Evolutionary conservation across 1,284 basidiomycete species (phyloP).

Genomic region (Pseudozyma sp.): DNA sequence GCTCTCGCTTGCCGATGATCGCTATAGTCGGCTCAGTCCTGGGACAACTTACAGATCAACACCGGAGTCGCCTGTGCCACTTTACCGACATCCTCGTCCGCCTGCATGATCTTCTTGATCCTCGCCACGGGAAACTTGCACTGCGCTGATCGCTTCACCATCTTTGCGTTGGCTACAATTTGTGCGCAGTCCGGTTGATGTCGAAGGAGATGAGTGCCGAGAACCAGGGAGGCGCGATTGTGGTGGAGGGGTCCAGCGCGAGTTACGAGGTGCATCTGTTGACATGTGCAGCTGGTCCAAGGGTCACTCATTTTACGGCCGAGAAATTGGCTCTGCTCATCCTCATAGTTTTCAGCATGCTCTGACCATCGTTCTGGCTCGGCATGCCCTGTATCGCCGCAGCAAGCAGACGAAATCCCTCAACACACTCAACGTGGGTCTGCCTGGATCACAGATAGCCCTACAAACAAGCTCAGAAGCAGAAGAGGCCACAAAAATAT

Average conservation of each 20-base stretch:
- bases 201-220: too few relatives aligned
- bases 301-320: not conserved
- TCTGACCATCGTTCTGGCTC: too few relatives aligned
- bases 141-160: slow-evolving; percentile 63
- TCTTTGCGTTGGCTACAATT: slow-evolving; percentile 8
- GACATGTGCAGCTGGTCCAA: not conserved
- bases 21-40: too few relatives aligned
- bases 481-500: too few relatives aligned
- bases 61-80: slow-evolving; percentile 96
- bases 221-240: not conserved
- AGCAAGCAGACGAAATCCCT: too few relatives aligned
- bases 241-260: not conserved
- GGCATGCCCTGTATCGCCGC: too few relatives aligned
- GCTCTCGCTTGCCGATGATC: too few relatives aligned
- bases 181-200: not conserved
- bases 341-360: too few relatives aligned
- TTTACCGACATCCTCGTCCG: slow-evolving; percentile 99
- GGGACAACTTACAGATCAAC: slow-evolving; percentile 84
- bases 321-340: not conserved
- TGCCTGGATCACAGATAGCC: too few relatives aligned
- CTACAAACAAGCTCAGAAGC: too few relatives aligned
- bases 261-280: not conserved
- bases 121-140: slow-evolving; percentile 74
- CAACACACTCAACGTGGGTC: too few relatives aligned
- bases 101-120: slow-evolving; percentile 99